A percentile compares a stretch with the other conserved stretches of the same genome.
These are phyloP conservation scores for Trichoderma asperellum DNA, from an alignment of 2,329 filamentous ascomycete genomes.

Conservation along the genomic window DNA sequence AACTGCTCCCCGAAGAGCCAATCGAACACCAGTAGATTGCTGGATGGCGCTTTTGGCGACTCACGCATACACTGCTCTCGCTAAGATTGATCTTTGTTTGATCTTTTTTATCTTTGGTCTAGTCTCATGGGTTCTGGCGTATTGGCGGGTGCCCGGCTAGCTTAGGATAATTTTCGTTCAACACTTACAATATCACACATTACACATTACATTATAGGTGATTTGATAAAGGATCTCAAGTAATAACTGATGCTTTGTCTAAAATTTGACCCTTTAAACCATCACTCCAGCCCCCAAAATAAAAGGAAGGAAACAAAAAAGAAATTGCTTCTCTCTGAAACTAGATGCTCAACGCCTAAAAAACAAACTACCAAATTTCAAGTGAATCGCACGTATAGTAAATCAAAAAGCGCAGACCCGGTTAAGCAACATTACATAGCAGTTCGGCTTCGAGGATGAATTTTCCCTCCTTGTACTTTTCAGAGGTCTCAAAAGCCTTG, in stretches of 20 bases:
- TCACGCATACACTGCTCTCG: neutral
- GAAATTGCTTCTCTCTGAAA: neutral
- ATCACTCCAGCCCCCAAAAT: neutral
- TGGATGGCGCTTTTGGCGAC: neutral
- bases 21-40: conserved; percentile 66
- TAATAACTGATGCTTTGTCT: neutral
- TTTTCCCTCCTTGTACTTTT: conserved; percentile 99
- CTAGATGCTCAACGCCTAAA: conserved; percentile 12
- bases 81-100: neutral
- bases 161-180: conserved; percentile 6
- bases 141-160: neutral
- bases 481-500: conserved; percentile 85
- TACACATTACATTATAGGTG: neutral
- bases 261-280: neutral
- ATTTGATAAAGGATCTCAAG: neutral
- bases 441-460: conserved; percentile 94
- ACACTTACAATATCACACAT: neutral
- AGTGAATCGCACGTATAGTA: neutral
- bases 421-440: conserved; percentile 73
- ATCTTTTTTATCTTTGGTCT: neutral
- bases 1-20: conserved; percentile 78
- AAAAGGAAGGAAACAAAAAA: neutral
- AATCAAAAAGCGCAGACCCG: neutral
- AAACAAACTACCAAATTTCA: neutral
- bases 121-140: conserved; percentile 4